Conservation (phyloP, 805 yeast genomes). For the Nakazawaea laoshanensis region DNA sequence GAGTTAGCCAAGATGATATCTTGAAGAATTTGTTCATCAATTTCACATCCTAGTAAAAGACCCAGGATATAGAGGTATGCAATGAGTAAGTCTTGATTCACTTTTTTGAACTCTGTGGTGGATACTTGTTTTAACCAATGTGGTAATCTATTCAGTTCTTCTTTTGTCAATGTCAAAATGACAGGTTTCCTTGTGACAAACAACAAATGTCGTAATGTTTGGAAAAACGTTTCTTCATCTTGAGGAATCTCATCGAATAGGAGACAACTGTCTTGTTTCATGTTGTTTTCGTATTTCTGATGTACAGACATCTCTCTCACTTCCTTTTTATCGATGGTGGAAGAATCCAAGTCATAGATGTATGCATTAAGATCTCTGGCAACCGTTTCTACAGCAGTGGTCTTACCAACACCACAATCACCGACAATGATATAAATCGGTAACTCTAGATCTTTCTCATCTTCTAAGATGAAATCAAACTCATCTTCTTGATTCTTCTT, state of each 20-base stretch:
- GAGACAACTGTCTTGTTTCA: slow-evolving; percentile 9
- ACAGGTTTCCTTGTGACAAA: slow-evolving; percentile 9
- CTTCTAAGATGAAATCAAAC: background rate
- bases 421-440: slow-evolving; percentile 8
- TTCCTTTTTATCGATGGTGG: slow-evolving; percentile 7
- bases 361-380: slow-evolving; percentile 5
- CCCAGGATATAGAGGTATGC: slow-evolving; percentile 3
- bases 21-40: background rate
- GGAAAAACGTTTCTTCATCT: slow-evolving; percentile 9
- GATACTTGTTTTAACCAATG: slow-evolving; percentile 7
- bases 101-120: slow-evolving; percentile 4
- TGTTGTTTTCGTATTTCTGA: slow-evolving; percentile 9
- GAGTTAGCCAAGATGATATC: background rate
- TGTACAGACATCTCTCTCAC: slow-evolving; percentile 8
- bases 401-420: slow-evolving; percentile 8
- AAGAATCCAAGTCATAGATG: slow-evolving; percentile 8
- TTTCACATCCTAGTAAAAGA: slow-evolving; percentile 1
- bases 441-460: slow-evolving; percentile 6
- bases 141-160: slow-evolving; percentile 3
- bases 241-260: slow-evolving; percentile 10
- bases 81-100: slow-evolving; percentile 1
- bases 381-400: slow-evolving; percentile 4
- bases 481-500: slow-evolving; percentile 5
- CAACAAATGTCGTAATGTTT: slow-evolving; percentile 1
- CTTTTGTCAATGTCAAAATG: slow-evolving; percentile 4